Conservation (phyloP, 768 basidiomycete genomes). For the Collybia nuda region DNA sequence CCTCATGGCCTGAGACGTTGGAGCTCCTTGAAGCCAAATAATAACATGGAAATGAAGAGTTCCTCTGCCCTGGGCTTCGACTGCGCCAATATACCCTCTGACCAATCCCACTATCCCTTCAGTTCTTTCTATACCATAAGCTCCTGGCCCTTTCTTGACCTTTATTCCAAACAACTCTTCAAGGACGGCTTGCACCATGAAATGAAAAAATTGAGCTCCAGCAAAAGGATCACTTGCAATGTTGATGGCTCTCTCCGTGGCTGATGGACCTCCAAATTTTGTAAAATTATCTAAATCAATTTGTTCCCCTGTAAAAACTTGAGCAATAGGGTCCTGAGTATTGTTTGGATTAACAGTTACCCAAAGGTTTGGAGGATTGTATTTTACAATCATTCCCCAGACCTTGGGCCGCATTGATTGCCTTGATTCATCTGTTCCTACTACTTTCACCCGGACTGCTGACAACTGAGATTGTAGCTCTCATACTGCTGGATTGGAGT, state of each 20-base stretch:
- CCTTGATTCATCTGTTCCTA: constrained; percentile 32
- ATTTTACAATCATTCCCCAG: constrained; percentile 29
- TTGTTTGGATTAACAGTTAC: constrained; percentile 42
- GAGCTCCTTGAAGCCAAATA: constrained; percentile 32
- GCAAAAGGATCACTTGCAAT: constrained; percentile 40
- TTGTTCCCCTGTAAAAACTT: constrained; percentile 39
- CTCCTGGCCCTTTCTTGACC: neutral
- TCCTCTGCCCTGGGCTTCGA: constrained; percentile 41
- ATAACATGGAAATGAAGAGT: constrained; percentile 40
- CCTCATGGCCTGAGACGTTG: constrained; percentile 17
- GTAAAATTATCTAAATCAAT: constrained; percentile 42
- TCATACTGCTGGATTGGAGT: constrained; percentile 24
- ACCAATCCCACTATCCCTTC: constrained; percentile 33
- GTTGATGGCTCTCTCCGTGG: constrained; percentile 14
- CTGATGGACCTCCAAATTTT: constrained; percentile 19
- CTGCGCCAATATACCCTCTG: constrained; percentile 31
- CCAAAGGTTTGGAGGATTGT: constrained; percentile 36
- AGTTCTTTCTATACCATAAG: constrained; percentile 4
- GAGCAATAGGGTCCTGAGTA: constrained; percentile 40
- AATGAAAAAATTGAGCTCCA: constrained; percentile 39
- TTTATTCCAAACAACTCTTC: constrained; percentile 28
- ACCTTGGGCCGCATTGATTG: constrained; percentile 26
- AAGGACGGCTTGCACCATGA: constrained; percentile 27
- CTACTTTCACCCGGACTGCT: constrained; percentile 19
- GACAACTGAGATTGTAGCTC: constrained; percentile 22